Conservation (phyloP, 2,329 filamentous ascomycete species). For the Monosporascus ibericus region DNA sequence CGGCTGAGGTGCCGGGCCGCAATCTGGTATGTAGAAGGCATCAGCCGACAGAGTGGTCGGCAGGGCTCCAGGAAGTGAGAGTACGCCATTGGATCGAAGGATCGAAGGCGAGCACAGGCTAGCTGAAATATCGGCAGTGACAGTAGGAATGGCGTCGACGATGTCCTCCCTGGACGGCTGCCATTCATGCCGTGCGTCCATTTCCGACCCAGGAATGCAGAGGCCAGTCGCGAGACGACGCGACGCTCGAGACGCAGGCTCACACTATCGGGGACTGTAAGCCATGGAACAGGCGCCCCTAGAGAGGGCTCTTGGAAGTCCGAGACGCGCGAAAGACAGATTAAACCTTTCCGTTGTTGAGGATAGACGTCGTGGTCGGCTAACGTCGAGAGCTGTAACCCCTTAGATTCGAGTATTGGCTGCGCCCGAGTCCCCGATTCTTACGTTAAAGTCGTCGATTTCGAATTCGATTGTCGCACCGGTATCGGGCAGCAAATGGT, state of each 20-base stretch:
- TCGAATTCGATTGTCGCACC: background rate
- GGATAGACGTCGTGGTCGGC: too few species aligned
- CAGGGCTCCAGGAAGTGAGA: constrained; percentile 45
- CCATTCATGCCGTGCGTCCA: constrained; percentile 17
- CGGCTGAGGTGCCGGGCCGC: constrained; percentile 37
- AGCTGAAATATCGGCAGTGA: constrained; percentile 7
- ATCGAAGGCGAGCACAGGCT: constrained; percentile 32
- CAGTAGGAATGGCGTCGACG: constrained; percentile 14
- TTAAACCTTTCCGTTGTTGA: background rate
- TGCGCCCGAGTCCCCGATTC: background rate
- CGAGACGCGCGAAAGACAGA: constrained; percentile 7
- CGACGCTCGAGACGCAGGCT: constrained; percentile 16
- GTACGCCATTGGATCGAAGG: constrained; percentile 38
- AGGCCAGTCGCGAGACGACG: constrained; percentile 20
- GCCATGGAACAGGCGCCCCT: constrained; percentile 28
- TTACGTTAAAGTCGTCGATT: background rate
- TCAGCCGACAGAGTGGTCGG: constrained; percentile 53
- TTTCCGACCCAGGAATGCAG: constrained; percentile 14
- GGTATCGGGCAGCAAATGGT: too few species aligned
- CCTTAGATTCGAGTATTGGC: background rate
- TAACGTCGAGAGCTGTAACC: background rate
- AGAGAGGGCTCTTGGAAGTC: constrained; percentile 9
- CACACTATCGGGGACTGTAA: constrained; percentile 22
- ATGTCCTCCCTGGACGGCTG: constrained; percentile 21
- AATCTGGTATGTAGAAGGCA: constrained; percentile 54